Evolutionary conservation across 768 basidiomycete genomes (phyloP), one percentile per base, ranked within the genome.

Genomic region (Cystobasidium onofrii): DNA sequence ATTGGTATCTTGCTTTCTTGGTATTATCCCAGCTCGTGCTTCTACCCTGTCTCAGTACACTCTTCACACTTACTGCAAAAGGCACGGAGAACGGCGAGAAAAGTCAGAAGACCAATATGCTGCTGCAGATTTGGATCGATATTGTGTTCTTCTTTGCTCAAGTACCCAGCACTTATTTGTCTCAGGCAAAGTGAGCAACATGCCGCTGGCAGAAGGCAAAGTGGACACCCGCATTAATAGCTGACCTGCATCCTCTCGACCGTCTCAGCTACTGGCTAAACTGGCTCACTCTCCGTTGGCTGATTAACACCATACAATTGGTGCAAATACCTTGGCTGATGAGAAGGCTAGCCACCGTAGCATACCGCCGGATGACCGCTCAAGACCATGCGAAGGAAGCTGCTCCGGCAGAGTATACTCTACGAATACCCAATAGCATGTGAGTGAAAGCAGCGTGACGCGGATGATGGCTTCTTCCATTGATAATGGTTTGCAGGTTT

Each of bases 201-300:
- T 52, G 17, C 54, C 18, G 3, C 33, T n/a, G n/a, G n/a, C n/a
- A n/a, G n/a, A n/a, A n/a, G n/a, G n/a, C n/a, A n/a, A n/a, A n/a
- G n/a, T n/a, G n/a, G n/a, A n/a, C n/a, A n/a, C n/a, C n/a, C n/a
- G n/a, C n/a, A n/a, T n/a, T n/a, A n/a, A n/a, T n/a, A n/a, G n/a
- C n/a, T n/a, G n/a, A n/a, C n/a, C n/a, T 20, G 20, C 20, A 50
- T 62, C 41, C 20, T 44, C 39, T 6, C 7, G 39, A 15, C 15
- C 39, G 7, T n/a, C 4, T 55, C 33, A 67, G 73, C 61, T 66
- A 64, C 44, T 64, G 73, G 73, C 73, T 66, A 29, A 67, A 74
- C 33, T 74, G 73, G 73, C 65, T 74, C 12, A 44, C 71, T 34
- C 12, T 65, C 3, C 52, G 73, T 33, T 74, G 73, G 63, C 65